Conservation (phyloP, 495 filamentous ascomycete species). For the Clavariopsis aquatica region DNA sequence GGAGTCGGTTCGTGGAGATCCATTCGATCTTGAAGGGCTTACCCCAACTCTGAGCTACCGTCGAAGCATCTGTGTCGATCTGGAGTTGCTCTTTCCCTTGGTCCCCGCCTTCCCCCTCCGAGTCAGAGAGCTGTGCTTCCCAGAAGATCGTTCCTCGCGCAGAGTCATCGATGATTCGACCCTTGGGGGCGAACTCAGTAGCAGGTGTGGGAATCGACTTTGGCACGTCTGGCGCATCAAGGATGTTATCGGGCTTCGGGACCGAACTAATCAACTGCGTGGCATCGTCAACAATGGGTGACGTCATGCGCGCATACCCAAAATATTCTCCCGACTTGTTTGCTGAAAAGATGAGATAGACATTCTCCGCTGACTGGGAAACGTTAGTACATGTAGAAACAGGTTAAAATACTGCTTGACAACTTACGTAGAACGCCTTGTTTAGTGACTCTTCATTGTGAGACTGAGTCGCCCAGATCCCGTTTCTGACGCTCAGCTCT, state of each 20-base stretch:
- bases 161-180: slow-evolving; percentile 90
- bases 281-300: slow-evolving; percentile 76
- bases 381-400: slow-evolving; percentile 17
- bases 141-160: slow-evolving; percentile 94
- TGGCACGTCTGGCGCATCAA: slow-evolving; percentile 63
- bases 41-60: slow-evolving; percentile 67
- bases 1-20: slow-evolving; percentile 81
- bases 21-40: slow-evolving; percentile 93
- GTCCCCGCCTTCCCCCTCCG: slow-evolving; percentile 43
- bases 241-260: slow-evolving; percentile 54
- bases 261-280: slow-evolving; percentile 66
- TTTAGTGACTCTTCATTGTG: slow-evolving; percentile 89
- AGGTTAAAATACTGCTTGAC: neutral
- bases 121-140: slow-evolving; percentile 69
- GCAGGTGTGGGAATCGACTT: slow-evolving; percentile 75
- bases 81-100: slow-evolving; percentile 44
- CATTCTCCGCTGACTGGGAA: slow-evolving; percentile 70
- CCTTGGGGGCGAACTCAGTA: slow-evolving; percentile 77
- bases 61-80: slow-evolving; percentile 42
- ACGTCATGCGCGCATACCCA: slow-evolving; percentile 91
- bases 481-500: slow-evolving; percentile 82
- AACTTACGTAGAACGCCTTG: slow-evolving; percentile 75
- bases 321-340: slow-evolving; percentile 99
- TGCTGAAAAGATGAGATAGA: slow-evolving; percentile 95
- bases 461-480: slow-evolving; percentile 90